Evolutionary conservation across 352 stramenopile genomes (phyloP), one percentile per base, ranked within the genome.

Genomic region (Phytopythium boreale): DNA sequence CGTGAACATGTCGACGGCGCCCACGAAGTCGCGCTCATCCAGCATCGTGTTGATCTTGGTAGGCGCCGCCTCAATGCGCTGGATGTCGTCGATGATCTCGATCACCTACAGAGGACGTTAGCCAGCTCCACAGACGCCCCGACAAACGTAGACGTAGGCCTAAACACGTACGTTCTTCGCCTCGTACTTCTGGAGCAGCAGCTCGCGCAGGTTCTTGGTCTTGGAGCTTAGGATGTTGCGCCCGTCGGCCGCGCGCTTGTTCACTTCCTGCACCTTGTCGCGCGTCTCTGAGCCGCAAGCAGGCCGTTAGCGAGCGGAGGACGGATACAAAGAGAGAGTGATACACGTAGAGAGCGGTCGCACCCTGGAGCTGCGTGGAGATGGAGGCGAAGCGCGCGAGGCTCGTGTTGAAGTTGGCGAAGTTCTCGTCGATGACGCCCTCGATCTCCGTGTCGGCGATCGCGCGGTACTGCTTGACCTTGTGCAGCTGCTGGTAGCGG

Each of bases 381-480:
- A 92, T 93, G 59, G 70, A 71, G 22, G 81, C 84, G 70, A 95
- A 95, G 44, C 80, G 80, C 68, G 76, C 80, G 43, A 95, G 80
- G 64, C 82, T 92, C 47, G 82, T 90, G 71, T 95, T 95, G 61
- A 93, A 92, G 63, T 92, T 93, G 70, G 76, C 69, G 53, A 88
- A 93, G 69, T 88, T 93, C 59, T 91, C 72, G 66, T 95, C 87
- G 57, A 95, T 84, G 43, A 95, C 87, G 19, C 79, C 77, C 19
- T 87, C 80, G 68, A 93, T 95, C 67, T 95, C 84, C 22, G 75
- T 71, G 70, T 93, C 84, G 17, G 87, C 82, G 52, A 93, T 78
- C 31, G 66, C 71, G 47, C 84, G 84, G 39, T 82, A 86, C 56
- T 73, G 75, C 36, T 72, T 67, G 59, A 93, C 68, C 15, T 82